phyloP scores from a whole-genome alignment of 106 monocot genomes.

The Platanthera guangdongensis region DNA sequence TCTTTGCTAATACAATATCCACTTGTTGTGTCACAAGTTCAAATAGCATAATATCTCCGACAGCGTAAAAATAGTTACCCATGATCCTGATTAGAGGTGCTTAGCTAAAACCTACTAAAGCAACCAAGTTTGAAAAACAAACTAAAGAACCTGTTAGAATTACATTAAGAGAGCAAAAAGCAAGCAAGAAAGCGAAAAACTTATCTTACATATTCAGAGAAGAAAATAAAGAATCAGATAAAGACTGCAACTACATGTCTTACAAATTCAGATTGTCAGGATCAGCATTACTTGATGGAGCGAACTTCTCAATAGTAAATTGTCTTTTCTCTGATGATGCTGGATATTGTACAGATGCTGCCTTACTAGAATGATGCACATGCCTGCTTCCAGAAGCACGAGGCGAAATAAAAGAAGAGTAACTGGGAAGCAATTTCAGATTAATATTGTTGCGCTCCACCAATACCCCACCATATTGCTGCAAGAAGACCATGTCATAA shows the following conservation, averaged over 20 bases:
- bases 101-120: too few species aligned
- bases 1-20: too few species aligned
- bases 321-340: slow-evolving; percentile 11
- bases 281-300: slow-evolving; percentile 20
- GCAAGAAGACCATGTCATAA: background rate
- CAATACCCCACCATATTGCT: slow-evolving; percentile 1
- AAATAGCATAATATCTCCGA: too few species aligned
- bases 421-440: slow-evolving; percentile 7
- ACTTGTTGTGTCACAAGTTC: too few species aligned
- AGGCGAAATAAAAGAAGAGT: slow-evolving; percentile 6
- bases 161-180: background rate
- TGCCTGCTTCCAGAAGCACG: slow-evolving; percentile 18
- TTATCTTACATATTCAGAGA: background rate
- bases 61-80: background rate
- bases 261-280: slow-evolving; percentile 54
- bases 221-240: background rate
- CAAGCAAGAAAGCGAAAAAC: background rate
- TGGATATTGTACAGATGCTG: slow-evolving; percentile 10
- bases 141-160: background rate
- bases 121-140: too few species aligned
- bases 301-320: slow-evolving; percentile 12
- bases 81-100: background rate
- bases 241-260: slow-evolving; percentile 8
- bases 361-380: slow-evolving; percentile 1
- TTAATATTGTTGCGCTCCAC: background rate